phyloP scores from a whole-genome alignment of 2,329 filamentous ascomycete genomes.

The Penicillium sp. region DNA sequence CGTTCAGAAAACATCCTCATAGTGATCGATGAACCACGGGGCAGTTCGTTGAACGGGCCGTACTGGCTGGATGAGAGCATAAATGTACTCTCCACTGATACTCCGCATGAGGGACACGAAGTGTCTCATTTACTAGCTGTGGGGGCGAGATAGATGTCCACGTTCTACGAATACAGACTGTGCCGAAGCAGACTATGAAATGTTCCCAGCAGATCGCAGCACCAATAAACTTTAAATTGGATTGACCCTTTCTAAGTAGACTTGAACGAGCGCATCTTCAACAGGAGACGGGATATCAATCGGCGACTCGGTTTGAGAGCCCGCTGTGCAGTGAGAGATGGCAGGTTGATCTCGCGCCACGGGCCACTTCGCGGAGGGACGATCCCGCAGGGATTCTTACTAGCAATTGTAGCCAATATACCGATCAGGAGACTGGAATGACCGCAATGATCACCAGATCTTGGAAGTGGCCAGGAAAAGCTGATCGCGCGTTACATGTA shows the following conservation, averaged over 20 bases:
- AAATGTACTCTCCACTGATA: constrained; percentile 75
- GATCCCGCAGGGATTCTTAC: not conserved
- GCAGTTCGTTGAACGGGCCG: constrained; percentile 56
- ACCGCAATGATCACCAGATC: not conserved
- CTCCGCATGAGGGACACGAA: constrained; percentile 82
- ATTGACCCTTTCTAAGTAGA: constrained; percentile 17
- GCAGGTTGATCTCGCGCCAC: not conserved
- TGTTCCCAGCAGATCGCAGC: constrained; percentile 96
- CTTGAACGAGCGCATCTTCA: constrained; percentile 5
- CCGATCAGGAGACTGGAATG: constrained; percentile 8
- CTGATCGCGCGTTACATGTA: not conserved
- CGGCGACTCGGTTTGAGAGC: not conserved
- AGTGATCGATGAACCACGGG: constrained; percentile 50
- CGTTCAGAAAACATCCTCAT: constrained; percentile 22
- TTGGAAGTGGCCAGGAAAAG: not conserved
- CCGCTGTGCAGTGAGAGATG: not conserved
- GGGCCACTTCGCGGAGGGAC: not conserved
- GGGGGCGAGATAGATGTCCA: constrained; percentile 86
- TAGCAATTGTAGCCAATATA: constrained; percentile 11
- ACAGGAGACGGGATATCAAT: constrained; percentile 2
- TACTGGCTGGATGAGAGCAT: constrained; percentile 85
- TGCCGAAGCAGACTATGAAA: constrained; percentile 86
- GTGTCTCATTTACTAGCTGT: constrained; percentile 80
- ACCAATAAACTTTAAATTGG: constrained; percentile 53
- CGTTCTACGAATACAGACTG: constrained; percentile 79